Evolutionary conservation across 2,329 filamentous ascomycete species (phyloP).

Genomic region (Lecanicillium sp.): DNA sequence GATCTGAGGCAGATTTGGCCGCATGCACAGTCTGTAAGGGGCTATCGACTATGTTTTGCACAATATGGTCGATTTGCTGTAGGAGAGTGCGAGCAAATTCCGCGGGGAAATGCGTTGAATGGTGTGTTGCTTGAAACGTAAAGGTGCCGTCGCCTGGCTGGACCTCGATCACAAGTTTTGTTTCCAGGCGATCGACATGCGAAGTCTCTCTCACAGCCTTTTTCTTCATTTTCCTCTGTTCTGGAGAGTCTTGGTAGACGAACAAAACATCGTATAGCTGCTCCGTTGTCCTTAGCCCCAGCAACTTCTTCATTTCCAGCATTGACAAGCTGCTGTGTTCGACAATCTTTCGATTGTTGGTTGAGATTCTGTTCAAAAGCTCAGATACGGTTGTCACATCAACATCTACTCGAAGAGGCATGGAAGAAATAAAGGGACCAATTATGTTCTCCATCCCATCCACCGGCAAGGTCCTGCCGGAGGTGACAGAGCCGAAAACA

Average conservation of each 20-base stretch:
- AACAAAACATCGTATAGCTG: slow-evolving; percentile 70
- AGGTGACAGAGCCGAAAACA: slow-evolving; percentile 71
- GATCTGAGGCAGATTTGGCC: background rate
- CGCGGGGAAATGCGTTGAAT: slow-evolving; percentile 39
- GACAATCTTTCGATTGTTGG: slow-evolving; percentile 57
- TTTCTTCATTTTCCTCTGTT: slow-evolving; percentile 21
- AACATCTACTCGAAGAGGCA: slow-evolving; percentile 63
- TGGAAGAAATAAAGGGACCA: slow-evolving; percentile 70
- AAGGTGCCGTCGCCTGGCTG: slow-evolving; percentile 48
- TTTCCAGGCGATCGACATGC: slow-evolving; percentile 67
- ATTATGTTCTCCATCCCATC: slow-evolving; percentile 62
- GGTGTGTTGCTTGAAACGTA: slow-evolving; percentile 39
- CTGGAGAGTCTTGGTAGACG: slow-evolving; percentile 73
- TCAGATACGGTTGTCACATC: slow-evolving; percentile 45
- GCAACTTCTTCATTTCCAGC: slow-evolving; percentile 58
- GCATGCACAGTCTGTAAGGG: slow-evolving; percentile 3
- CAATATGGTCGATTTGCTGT: slow-evolving; percentile 52
- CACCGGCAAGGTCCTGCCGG: slow-evolving; percentile 69
- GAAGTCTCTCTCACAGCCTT: slow-evolving; percentile 44
- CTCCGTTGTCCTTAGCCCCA: slow-evolving; percentile 44
- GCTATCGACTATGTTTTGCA: slow-evolving; percentile 20
- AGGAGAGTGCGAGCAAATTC: slow-evolving; percentile 49
- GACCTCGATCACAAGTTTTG: slow-evolving; percentile 67
- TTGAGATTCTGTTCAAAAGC: slow-evolving; percentile 56
- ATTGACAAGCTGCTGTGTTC: slow-evolving; percentile 57